A percentile compares a stretch with the other conserved stretches of the same genome.
These are phyloP conservation scores for Microsporum ferrugineum DNA, from an alignment of 2,329 filamentous ascomycete species.

Conservation along the genomic window DNA sequence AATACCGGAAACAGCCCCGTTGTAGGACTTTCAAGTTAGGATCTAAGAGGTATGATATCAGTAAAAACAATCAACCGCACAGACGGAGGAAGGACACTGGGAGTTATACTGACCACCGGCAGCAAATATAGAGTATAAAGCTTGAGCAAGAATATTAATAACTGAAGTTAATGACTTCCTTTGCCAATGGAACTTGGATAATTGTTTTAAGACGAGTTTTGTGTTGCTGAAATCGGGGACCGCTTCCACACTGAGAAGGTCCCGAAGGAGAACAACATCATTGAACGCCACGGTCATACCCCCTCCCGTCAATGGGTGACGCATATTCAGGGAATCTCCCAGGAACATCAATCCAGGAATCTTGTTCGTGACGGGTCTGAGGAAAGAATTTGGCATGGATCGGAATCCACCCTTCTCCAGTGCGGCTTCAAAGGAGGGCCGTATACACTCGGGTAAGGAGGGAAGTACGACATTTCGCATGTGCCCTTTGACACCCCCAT, in stretches of 20 bases:
- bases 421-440: constrained; percentile 62
- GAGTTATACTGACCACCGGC: constrained; percentile 48
- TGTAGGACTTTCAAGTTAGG: constrained; percentile 67
- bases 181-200: constrained; percentile 72
- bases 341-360: constrained; percentile 66
- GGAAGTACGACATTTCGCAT: constrained; percentile 70
- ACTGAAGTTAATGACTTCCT: constrained; percentile 73
- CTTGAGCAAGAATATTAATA: constrained; percentile 96
- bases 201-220: constrained; percentile 52
- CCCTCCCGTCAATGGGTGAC: constrained; percentile 91
- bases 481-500: constrained; percentile 76
- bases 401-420: constrained; percentile 68
- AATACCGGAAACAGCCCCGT: constrained; percentile 86
- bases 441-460: constrained; percentile 58
- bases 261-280: constrained; percentile 68
- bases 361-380: constrained; percentile 65
- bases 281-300: constrained; percentile 98
- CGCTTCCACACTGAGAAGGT: constrained; percentile 57
- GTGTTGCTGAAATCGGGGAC: constrained; percentile 61
- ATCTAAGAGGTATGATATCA: constrained; percentile 34
- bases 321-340: constrained; percentile 97
- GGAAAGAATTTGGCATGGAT: constrained; percentile 92
- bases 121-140: constrained; percentile 82
- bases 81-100: not conserved
- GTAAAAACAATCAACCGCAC: constrained; percentile 5